These are phyloP conservation scores for Fraxinus velutina DNA, from an alignment of 305 asterid genomes.

Conservation along the genomic window DNA sequence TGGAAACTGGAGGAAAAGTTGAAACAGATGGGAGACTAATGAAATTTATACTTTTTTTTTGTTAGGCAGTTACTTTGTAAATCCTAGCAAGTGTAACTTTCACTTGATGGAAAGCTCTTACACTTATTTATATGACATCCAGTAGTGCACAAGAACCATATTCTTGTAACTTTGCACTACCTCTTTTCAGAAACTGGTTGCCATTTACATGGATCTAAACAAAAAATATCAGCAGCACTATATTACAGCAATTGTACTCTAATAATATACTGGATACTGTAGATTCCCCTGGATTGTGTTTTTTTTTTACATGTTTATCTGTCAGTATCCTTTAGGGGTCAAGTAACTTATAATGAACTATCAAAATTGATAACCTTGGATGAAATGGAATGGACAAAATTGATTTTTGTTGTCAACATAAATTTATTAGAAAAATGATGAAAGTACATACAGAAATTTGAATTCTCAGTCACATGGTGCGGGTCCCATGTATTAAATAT, in stretches of 20 bases:
- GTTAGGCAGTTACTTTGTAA: neutral
- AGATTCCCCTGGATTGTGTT: no score
- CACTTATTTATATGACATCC: neutral
- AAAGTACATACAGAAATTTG: no score
- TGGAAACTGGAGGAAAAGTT: neutral
- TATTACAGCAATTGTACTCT: neutral
- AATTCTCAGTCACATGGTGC: no score
- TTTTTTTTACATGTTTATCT: no score
- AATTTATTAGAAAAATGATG: no score
- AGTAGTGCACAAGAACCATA: neutral
- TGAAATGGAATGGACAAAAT: no score
- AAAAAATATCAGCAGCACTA: neutral
- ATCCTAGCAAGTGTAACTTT: neutral
- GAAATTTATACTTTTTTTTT: neutral
- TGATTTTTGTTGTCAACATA: no score
- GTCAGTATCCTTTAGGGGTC: no score
- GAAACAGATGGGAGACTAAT: neutral
- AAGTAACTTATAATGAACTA: no score
- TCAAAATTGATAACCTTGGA: no score
- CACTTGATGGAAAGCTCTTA: neutral
- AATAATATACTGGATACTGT: neutral
- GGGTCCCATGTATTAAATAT: no score
- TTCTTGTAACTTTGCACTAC: neutral
- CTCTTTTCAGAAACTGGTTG: neutral
- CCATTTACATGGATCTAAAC: neutral